These are phyloP conservation scores for Buxus sempervirens DNA, from an alignment of 164 flowering plant genomes.

Conservation along the genomic window DNA sequence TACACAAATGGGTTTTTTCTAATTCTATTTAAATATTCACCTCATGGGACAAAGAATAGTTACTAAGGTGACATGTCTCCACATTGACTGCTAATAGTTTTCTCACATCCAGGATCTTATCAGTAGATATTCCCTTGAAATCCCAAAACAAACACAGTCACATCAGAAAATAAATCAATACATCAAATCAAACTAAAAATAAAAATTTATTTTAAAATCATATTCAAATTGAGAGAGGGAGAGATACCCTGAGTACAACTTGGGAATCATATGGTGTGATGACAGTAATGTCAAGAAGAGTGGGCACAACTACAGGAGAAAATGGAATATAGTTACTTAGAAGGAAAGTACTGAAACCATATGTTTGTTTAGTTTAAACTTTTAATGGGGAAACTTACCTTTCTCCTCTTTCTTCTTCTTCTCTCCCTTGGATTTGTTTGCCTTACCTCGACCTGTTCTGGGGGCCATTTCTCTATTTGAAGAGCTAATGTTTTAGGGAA, in stretches of 20 bases:
- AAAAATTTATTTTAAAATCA: background rate
- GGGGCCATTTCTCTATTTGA: slow-evolving; percentile 54
- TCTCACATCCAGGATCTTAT: slow-evolving; percentile 81
- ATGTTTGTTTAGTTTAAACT: too few species aligned
- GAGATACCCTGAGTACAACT: slow-evolving; percentile 71
- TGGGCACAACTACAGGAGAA: slow-evolving; percentile 58
- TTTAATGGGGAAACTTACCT: slow-evolving; percentile 29
- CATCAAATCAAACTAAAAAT: background rate
- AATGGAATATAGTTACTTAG: background rate
- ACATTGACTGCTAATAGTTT: slow-evolving; percentile 65
- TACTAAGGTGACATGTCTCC: slow-evolving; percentile 87
- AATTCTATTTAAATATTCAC: slow-evolving; percentile 21
- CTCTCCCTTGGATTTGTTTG: slow-evolving; percentile 52
- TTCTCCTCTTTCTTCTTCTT: slow-evolving; percentile 89
- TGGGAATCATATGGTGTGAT: slow-evolving; percentile 77
- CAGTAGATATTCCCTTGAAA: slow-evolving; percentile 91
- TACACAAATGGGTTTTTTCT: background rate
- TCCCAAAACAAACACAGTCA: background rate
- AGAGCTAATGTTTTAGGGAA: background rate
- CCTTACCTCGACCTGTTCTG: slow-evolving; percentile 64
- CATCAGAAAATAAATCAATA: background rate
- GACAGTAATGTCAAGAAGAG: slow-evolving; percentile 70
- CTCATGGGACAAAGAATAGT: slow-evolving; percentile 88
- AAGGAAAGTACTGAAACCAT: background rate
- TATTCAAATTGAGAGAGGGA: background rate